These are phyloP conservation scores for Ustilago cynodontis DNA, from an alignment of 1,284 basidiomycete species.

Conservation along the genomic window DNA sequence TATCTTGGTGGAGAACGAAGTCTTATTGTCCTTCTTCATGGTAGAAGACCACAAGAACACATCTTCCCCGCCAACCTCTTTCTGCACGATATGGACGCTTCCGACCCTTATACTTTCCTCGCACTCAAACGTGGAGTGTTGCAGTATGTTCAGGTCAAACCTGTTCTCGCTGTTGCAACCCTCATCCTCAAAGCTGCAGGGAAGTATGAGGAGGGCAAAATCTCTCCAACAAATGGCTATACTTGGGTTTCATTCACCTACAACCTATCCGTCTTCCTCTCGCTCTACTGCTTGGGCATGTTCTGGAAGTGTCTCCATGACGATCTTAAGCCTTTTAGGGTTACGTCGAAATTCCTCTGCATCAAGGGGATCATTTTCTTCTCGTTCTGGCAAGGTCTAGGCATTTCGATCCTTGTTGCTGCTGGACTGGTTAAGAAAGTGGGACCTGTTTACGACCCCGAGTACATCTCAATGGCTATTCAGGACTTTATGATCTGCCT, in stretches of 20 bases:
- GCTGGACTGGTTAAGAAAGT: slow-evolving; percentile 79
- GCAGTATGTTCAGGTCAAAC: slow-evolving; percentile 98
- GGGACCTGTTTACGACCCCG: slow-evolving; percentile 84
- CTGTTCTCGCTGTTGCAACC: slow-evolving; percentile 85
- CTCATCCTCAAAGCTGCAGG: slow-evolving; percentile 86
- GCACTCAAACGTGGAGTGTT: slow-evolving; percentile 94
- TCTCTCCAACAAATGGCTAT: slow-evolving; percentile 84
- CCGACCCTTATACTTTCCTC: slow-evolving; percentile 83
- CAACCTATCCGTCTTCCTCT: slow-evolving; percentile 73
- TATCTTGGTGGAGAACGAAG: slow-evolving; percentile 94
- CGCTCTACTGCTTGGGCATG: slow-evolving; percentile 67
- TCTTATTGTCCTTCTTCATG: slow-evolving; percentile 89
- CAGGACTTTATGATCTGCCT: slow-evolving; percentile 78
- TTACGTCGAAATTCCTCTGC: slow-evolving; percentile 79
- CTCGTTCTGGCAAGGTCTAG: slow-evolving; percentile 93
- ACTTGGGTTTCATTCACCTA: slow-evolving; percentile 77
- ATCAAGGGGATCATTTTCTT: slow-evolving; percentile 95
- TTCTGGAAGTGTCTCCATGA: slow-evolving; percentile 66
- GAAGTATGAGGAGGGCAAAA: slow-evolving; percentile 88
- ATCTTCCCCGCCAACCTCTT: slow-evolving; percentile 80
- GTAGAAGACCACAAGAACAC: slow-evolving; percentile 85
- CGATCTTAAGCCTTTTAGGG: slow-evolving; percentile 65
- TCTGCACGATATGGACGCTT: slow-evolving; percentile 63
- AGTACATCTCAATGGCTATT: slow-evolving; percentile 71
- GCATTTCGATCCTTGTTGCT: slow-evolving; percentile 88